Conservation (phyloP, 805 yeast genomes). For the Metahyphopichia silvanorum region DNA sequence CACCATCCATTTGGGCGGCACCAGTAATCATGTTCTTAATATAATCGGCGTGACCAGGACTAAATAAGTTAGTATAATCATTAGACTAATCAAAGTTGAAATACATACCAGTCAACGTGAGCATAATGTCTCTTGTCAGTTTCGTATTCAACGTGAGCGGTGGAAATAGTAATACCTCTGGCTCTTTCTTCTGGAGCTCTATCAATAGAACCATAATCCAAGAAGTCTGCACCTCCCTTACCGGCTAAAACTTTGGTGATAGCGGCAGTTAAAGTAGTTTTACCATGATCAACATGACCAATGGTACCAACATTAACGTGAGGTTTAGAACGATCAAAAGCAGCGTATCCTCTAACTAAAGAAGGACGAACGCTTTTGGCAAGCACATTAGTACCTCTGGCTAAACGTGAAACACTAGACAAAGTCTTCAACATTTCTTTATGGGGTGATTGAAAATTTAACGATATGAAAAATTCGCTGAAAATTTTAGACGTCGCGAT, state of each 20-base stretch:
- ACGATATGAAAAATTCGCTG: too few species aligned
- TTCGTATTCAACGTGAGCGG: slow-evolving; percentile 97
- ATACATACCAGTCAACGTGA: slow-evolving; percentile 96
- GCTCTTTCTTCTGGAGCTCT: slow-evolving; percentile 99
- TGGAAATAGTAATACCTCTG: slow-evolving; percentile 97
- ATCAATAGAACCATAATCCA: slow-evolving; percentile 91
- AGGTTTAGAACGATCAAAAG: slow-evolving; percentile 93
- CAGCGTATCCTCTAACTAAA: slow-evolving; percentile 48
- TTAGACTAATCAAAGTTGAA: too few species aligned
- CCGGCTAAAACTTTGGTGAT: slow-evolving; percentile 90
- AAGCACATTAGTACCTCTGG: too few species aligned
- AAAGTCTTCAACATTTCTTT: too few species aligned
- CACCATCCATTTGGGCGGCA: slow-evolving; percentile 99
- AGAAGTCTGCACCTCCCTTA: slow-evolving; percentile 88
- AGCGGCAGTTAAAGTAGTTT: slow-evolving; percentile 97
- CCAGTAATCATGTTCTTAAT: slow-evolving; percentile 99
- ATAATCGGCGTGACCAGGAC: slow-evolving; percentile 99
- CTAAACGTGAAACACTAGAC: too few species aligned
- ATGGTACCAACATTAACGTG: slow-evolving; percentile 97
- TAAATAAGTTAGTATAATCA: too few species aligned
- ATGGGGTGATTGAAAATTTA: too few species aligned
- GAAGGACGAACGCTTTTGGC: too few species aligned
- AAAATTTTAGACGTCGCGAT: too few species aligned
- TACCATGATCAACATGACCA: slow-evolving; percentile 99
- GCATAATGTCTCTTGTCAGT: slow-evolving; percentile 94